Evolutionary conservation across 2,329 filamentous ascomycete genomes (phyloP).

Genomic region (Magnaporthiopsis poae): DNA sequence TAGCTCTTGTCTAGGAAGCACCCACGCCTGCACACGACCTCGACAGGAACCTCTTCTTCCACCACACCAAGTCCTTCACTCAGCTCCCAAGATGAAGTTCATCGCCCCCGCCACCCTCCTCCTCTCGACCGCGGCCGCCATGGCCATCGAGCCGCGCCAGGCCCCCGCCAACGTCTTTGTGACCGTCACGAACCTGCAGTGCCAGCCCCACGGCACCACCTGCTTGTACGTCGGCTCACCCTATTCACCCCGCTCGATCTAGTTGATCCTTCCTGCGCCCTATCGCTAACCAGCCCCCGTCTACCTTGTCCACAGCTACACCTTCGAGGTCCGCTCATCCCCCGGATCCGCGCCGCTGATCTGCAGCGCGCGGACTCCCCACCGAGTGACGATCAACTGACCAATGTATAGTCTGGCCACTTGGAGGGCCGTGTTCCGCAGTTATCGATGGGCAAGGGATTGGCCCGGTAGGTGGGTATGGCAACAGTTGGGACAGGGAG

Average conservation of each 20-base stretch:
- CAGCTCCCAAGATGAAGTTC: slow-evolving; percentile 11
- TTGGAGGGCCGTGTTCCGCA: too few relatives aligned
- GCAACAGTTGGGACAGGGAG: too few relatives aligned
- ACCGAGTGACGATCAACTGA: too few relatives aligned
- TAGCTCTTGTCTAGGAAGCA: too few relatives aligned
- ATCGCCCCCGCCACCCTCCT: slow-evolving; percentile 9
- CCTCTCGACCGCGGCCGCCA: slow-evolving; percentile 8
- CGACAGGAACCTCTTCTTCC: too few relatives aligned
- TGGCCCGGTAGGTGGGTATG: too few relatives aligned
- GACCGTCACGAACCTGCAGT: slow-evolving; percentile 7
- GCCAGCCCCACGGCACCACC: slow-evolving; percentile 6
- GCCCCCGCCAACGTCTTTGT: slow-evolving; percentile 6
- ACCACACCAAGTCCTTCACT: background rate
- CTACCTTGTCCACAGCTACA: background rate
- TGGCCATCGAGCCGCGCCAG: slow-evolving; percentile 12
- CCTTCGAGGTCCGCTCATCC: slow-evolving; percentile 6
- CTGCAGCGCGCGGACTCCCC: slow-evolving; percentile 1
- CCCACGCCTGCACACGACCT: too few relatives aligned
- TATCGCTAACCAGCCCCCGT: background rate
- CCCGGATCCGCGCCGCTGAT: slow-evolving; percentile 3
- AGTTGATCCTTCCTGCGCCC: too few relatives aligned
- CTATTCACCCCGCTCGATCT: background rate
- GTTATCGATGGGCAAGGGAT: too few relatives aligned
- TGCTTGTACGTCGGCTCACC: background rate
- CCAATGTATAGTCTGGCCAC: too few relatives aligned